Evolutionary conservation across 495 filamentous ascomycete species (phyloP).

Genomic region (Monascus purpureus): DNA sequence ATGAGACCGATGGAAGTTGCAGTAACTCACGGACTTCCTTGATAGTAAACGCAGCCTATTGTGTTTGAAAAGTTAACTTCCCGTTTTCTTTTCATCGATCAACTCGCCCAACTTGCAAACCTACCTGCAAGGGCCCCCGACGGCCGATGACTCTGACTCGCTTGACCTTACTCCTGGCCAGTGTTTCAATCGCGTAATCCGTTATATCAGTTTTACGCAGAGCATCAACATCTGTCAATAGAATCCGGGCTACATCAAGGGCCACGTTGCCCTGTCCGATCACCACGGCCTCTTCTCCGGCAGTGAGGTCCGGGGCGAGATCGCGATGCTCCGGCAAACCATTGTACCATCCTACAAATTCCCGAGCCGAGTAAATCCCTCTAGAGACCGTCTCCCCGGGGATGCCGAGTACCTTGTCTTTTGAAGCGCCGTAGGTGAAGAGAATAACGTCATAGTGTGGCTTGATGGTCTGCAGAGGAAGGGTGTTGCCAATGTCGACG

Average conservation of each 20-base stretch:
- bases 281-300: slow-evolving; percentile 72
- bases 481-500: slow-evolving; percentile 57
- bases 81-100: slow-evolving; percentile 3
- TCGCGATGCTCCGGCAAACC: slow-evolving; percentile 72
- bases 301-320: slow-evolving; percentile 61
- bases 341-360: slow-evolving; percentile 98
- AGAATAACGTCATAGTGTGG: slow-evolving; percentile 86
- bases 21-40: slow-evolving; percentile 85
- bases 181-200: slow-evolving; percentile 59
- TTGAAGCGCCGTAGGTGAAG: slow-evolving; percentile 82
- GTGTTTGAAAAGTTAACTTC: slow-evolving; percentile 2
- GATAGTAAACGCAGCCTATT: slow-evolving; percentile 77
- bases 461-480: slow-evolving; percentile 54
- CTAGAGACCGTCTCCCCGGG: slow-evolving; percentile 58
- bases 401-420: slow-evolving; percentile 66
- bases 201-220: slow-evolving; percentile 79
- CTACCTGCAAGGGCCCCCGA: slow-evolving; percentile 73
- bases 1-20: slow-evolving; percentile 56
- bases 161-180: slow-evolving; percentile 62
- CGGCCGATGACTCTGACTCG: slow-evolving; percentile 74
- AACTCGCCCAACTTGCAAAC: slow-evolving; percentile 1
- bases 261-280: slow-evolving; percentile 96
- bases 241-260: slow-evolving; percentile 79
- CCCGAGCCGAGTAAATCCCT: slow-evolving; percentile 76
- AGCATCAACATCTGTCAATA: slow-evolving; percentile 56